Evolutionary conservation across 2,329 filamentous ascomycete species (phyloP), one percentile per base, ranked within the genome.

Genomic region (Diaporthe capsici): DNA sequence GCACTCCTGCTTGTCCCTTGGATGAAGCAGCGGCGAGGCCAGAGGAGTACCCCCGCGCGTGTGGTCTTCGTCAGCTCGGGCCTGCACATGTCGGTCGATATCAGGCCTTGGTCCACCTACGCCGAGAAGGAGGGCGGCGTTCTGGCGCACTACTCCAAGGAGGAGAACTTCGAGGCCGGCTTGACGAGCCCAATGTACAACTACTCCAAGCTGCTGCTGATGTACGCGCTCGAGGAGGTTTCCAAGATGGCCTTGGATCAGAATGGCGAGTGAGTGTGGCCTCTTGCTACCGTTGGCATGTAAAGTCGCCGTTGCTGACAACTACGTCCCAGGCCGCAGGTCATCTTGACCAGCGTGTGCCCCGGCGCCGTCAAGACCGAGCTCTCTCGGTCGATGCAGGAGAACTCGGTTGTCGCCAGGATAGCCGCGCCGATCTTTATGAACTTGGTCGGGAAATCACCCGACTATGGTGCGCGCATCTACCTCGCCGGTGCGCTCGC

Each of bases 1-100:
- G 88, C 85, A 1, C 77, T 91, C 2, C 81, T 91, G 0, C 85
- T 93, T 17, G 82, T 90, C 4, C 87, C 86, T 0, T 86, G 87
- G 76, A 80, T 90, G 55, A 82, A 80, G 55, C 60, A 77, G 9
- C 79, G 81, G 58, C 79, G 80, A 53, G 75, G 61, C 13, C 75
- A 79, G 70, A 78, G 81, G 44, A 63, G 75, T 1, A 55, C 77
- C 1, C 78, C 81, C 15, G 78, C 81, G 2, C 81, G 81, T 34
- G 57, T 81, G n/a, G 76, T 78, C 65, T 74, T 80, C 3, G 78
- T 80, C 55, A 78, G 79, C 47, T 82, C 80, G 12, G 71, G 76
- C 17, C 67, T 67, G 3, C 80, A 82, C 71, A 55, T 77, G 9
- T 74, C 73, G 1, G 72, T 75, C 51, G 60, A 82, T 63, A 77